Evolutionary conservation across 2,329 filamentous ascomycete genomes (phyloP), one percentile per base, ranked within the genome.

Genomic region (Colletotrichum salicis): DNA sequence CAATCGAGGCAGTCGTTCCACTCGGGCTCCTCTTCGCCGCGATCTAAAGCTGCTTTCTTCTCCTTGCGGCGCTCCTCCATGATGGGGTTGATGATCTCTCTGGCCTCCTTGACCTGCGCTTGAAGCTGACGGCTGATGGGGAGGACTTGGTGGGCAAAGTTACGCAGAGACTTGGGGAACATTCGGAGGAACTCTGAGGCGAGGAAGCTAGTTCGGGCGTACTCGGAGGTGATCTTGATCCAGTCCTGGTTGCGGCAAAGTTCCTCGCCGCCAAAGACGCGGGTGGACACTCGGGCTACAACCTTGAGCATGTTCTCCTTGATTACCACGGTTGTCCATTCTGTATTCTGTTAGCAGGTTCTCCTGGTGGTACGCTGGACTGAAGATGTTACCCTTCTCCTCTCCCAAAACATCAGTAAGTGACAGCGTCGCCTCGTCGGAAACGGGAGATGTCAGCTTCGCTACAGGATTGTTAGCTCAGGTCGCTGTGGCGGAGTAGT

Each of bases 1-100:
- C 76, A 78, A 29, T 77, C 74, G 22, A 78, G 75, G 12, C 73
- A 65, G 41, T 78, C 76, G 51, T 75, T 68, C 67, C 64, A 73
- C 41, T 62, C 54, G 31, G 67, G 48, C 29, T 60, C 62, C 59
- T 75, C 51, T 71, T 66, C 31, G 33, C 35, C 62, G 13, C 56
- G 54, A 3, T 58, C 64, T 13, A 70, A 71, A 2, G 74, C 74
- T 3, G 56, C 58, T 41, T 74, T 74, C 45, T 64, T 67, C 29
- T 65, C 61, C 4, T 60, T 58, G 13, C 75, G 72, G 24, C 73
- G 70, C 41, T 56, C 22, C 56, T 72, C 65, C 7, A 77, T 55
- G 29, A 72, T 64, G 13, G 75, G 75, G 37, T 75, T 57, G 13
- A 77, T 64, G 51, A 73, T 61, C 3, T 56, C 61, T 33, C 61